phyloP scores from a whole-genome alignment of 2,329 filamentous ascomycete species.

The Pyricularia grisea region DNA sequence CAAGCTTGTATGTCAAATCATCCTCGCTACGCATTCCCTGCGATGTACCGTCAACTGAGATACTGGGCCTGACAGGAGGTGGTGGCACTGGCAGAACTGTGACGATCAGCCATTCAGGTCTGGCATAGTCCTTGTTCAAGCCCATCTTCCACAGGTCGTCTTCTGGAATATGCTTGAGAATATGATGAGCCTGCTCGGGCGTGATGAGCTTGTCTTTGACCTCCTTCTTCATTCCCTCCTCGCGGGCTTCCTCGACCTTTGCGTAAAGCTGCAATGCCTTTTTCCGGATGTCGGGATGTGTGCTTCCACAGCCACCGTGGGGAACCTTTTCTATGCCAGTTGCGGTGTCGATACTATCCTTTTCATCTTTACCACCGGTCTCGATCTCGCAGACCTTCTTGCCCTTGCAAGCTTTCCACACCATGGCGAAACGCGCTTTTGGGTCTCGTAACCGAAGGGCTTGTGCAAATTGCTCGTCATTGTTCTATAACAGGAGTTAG shows the following conservation, averaged over 20 bases:
- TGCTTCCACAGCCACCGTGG: slow-evolving; percentile 91
- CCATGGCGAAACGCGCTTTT: slow-evolving; percentile 85
- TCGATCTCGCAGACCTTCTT: slow-evolving; percentile 80
- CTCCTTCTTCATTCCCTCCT: slow-evolving; percentile 63
- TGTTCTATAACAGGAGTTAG: slow-evolving; percentile 18
- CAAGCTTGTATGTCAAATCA: slow-evolving; percentile 98
- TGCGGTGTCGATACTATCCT: slow-evolving; percentile 33
- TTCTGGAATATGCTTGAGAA: slow-evolving; percentile 77
- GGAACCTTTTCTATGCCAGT: slow-evolving; percentile 1
- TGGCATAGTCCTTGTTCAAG: slow-evolving; percentile 86
- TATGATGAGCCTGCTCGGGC: slow-evolving; percentile 73
- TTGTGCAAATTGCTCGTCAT: slow-evolving; percentile 71
- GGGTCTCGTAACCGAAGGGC: slow-evolving; percentile 82
- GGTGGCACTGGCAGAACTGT: slow-evolving; percentile 93
- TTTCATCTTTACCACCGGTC: slow-evolving; percentile 51
- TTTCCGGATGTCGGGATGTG: slow-evolving; percentile 79
- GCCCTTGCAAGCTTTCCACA: slow-evolving; percentile 88
- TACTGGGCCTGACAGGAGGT: slow-evolving; percentile 90
- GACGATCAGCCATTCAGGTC: slow-evolving; percentile 97
- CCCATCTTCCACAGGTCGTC: slow-evolving; percentile 80
- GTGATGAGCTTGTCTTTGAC: slow-evolving; percentile 71
- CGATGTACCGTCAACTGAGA: slow-evolving; percentile 90
- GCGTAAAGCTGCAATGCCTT: slow-evolving; percentile 75
- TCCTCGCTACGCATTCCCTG: slow-evolving; percentile 93
- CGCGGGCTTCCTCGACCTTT: slow-evolving; percentile 64